A percentile compares a stretch with the other conserved stretches of the same genome.
Conservation (phyloP, 2,329 filamentous ascomycete species). For the Alternaria longipes region DNA sequence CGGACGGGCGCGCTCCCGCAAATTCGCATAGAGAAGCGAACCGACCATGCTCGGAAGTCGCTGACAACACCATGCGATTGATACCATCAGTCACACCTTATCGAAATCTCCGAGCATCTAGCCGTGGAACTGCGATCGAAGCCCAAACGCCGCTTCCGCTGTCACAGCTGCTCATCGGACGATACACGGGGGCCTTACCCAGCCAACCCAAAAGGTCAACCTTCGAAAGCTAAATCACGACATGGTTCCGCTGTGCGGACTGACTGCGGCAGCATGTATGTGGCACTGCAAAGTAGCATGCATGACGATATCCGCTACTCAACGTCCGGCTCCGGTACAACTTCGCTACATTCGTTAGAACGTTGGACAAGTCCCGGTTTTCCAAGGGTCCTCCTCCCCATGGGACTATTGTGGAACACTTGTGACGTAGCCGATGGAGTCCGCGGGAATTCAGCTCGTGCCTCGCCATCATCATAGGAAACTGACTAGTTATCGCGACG, state of each 20-base stretch:
- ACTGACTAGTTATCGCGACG: slow-evolving; percentile 1
- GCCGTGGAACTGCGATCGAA: not conserved
- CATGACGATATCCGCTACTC: slow-evolving; percentile 7
- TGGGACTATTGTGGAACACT: slow-evolving; percentile 11
- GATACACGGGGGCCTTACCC: slow-evolving; percentile 2
- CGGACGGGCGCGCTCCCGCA: slow-evolving; percentile 1
- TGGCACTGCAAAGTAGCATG: not conserved
- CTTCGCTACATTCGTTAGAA: not conserved
- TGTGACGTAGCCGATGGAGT: slow-evolving; percentile 10
- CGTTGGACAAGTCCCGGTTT: slow-evolving; percentile 3
- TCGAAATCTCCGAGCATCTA: not conserved
- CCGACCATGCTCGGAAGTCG: not conserved
- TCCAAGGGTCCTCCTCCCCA: slow-evolving; percentile 5
- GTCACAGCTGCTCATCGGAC: slow-evolving; percentile 1
- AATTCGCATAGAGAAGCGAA: not conserved
- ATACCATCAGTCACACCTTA: not conserved
- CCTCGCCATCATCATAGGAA: slow-evolving; percentile 6
- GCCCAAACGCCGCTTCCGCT: slow-evolving; percentile 1
- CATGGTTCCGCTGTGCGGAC: not conserved
- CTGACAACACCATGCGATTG: not conserved
- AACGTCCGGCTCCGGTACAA: slow-evolving; percentile 11
- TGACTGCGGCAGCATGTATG: slow-evolving; percentile 5
- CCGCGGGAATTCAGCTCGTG: not conserved
- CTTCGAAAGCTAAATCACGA: not conserved
- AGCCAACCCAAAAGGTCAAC: not conserved